phyloP scores from a whole-genome alignment of 805 yeast species.

The Cyberlindnera euphorbiiphila region DNA sequence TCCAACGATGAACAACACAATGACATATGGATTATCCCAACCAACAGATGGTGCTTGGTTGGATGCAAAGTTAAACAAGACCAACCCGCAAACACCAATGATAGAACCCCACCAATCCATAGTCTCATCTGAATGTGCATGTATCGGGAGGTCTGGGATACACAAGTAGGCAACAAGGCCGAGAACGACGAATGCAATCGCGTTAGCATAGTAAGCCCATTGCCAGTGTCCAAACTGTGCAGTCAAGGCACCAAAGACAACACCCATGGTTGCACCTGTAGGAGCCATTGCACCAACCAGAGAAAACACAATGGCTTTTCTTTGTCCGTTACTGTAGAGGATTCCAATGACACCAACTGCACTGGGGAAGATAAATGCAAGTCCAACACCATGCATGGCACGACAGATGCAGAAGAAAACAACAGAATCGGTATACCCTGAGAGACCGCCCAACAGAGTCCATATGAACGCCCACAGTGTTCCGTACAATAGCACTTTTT shows the following conservation, averaged over 20 bases:
- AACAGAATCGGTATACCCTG: constrained; percentile 46
- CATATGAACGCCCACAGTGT: constrained; percentile 53
- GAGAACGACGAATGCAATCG: constrained; percentile 33
- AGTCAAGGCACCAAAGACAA: constrained; percentile 46
- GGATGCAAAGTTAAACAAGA: constrained; percentile 65
- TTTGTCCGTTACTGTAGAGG: constrained; percentile 41
- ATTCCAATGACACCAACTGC: constrained; percentile 53
- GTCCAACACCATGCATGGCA: constrained; percentile 59
- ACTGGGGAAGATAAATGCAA: constrained; percentile 55
- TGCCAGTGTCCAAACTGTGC: constrained; percentile 43
- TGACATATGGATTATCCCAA: constrained; percentile 58
- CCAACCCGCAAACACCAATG: constrained; percentile 55
- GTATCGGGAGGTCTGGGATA: constrained; percentile 32
- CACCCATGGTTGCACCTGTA: constrained; percentile 52
- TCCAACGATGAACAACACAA: constrained; percentile 52
- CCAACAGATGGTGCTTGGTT: constrained; percentile 74
- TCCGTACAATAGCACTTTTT: constrained; percentile 49
- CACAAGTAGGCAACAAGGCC: constrained; percentile 30
- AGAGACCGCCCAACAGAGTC: constrained; percentile 59
- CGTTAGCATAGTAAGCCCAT: constrained; percentile 44
- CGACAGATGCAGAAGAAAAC: constrained; percentile 49
- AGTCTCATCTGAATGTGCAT: constrained; percentile 16
- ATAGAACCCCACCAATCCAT: constrained; percentile 52
- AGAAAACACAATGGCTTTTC: constrained; percentile 52
- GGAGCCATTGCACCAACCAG: constrained; percentile 59